A percentile compares a stretch with the other conserved stretches of the same genome.
Conservation (phyloP, 768 basidiomycete genomes). For the Heimioporus sp. region DNA sequence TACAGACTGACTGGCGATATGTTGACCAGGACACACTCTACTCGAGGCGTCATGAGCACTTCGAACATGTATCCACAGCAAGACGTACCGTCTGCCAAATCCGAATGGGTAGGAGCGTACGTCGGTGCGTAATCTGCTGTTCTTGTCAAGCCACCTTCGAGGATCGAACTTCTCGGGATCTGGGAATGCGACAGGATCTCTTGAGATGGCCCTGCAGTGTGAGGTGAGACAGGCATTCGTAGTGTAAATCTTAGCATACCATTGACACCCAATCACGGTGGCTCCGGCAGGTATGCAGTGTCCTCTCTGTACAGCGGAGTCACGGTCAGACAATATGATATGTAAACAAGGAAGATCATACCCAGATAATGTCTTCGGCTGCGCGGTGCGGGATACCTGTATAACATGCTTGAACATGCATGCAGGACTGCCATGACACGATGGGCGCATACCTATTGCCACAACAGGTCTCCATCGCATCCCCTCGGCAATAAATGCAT, state of each 20-base stretch:
- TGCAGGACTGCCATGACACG: neutral
- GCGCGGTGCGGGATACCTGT: constrained; percentile 6
- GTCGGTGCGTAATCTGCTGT: neutral
- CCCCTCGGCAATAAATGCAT: constrained; percentile 34
- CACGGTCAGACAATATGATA: neutral
- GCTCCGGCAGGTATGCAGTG: constrained; percentile 11
- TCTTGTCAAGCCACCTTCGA: constrained; percentile 1
- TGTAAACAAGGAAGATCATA: neutral
- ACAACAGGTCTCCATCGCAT: constrained; percentile 35
- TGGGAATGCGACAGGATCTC: constrained; percentile 11
- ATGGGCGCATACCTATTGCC: constrained; percentile 22
- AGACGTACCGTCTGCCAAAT: constrained; percentile 3
- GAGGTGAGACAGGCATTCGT: neutral
- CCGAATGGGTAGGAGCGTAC: neutral
- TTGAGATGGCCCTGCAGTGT: constrained; percentile 10
- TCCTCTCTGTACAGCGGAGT: constrained; percentile 1
- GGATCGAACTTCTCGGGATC: constrained; percentile 14
- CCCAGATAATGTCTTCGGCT: constrained; percentile 8
- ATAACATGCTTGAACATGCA: no score
- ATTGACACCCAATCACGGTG: constrained; percentile 11
- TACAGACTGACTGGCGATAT: constrained; percentile 45
- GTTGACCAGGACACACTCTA: constrained; percentile 59
- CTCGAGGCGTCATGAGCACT: neutral
- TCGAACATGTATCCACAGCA: neutral
- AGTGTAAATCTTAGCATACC: constrained; percentile 1